phyloP scores from a whole-genome alignment of 2,329 filamentous ascomycete genomes.

The Fusarium sp. region DNA sequence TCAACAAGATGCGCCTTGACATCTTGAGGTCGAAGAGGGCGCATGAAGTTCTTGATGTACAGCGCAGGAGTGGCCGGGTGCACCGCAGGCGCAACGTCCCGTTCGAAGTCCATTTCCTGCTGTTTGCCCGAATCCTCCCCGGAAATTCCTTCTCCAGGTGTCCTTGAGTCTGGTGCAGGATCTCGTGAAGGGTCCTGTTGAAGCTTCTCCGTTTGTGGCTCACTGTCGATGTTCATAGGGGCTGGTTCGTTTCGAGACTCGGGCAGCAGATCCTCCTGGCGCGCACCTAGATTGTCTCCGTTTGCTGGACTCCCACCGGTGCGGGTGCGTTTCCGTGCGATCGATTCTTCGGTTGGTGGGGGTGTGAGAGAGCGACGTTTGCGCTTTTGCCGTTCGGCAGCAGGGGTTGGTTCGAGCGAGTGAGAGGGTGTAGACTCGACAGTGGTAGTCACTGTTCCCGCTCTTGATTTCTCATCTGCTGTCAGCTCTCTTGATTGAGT shows the following conservation, averaged over 20 bases:
- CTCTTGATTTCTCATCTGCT: conserved; percentile 22
- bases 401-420: conserved; percentile 26
- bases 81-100: conserved; percentile 66
- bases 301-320: conserved; percentile 51
- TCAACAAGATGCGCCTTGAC: conserved; percentile 77
- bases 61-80: conserved; percentile 82
- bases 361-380: conserved; percentile 76
- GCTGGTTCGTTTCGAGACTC: conserved; percentile 19
- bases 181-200: conserved; percentile 2
- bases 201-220: conserved; percentile 15
- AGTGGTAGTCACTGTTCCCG: conserved; percentile 22
- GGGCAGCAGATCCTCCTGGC: conserved; percentile 29
- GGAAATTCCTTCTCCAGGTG: conserved; percentile 2
- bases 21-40: conserved; percentile 78
- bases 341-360: conserved; percentile 65
- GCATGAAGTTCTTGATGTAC: conserved; percentile 92
- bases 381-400: conserved; percentile 66
- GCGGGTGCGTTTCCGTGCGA: conserved; percentile 68
- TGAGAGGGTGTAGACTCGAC: conserved; percentile 23
- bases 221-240: conserved; percentile 32
- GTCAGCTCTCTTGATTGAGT: conserved; percentile 22
- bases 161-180: conserved; percentile 4
- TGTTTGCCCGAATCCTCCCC: conserved; percentile 26
- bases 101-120: conserved; percentile 52
- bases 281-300: conserved; percentile 15